phyloP scores from a whole-genome alignment of 371 early-diverging fungal genomes.

The Mucor ambiguus region DNA sequence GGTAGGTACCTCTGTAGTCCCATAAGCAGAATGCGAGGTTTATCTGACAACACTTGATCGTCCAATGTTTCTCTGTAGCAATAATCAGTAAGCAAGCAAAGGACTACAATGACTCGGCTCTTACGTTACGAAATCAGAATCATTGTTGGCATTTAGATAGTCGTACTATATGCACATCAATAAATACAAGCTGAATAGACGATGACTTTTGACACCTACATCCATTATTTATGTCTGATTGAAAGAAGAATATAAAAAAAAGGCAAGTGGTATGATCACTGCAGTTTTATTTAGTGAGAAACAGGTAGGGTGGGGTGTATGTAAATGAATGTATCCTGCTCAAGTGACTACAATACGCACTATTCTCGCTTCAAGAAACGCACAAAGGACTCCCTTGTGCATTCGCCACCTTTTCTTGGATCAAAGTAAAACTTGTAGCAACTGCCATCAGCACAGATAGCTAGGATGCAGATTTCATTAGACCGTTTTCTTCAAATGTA shows the following conservation, averaged over 20 bases:
- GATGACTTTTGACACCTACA: background rate
- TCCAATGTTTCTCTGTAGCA: conserved; percentile 38
- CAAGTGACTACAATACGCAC: background rate
- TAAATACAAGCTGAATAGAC: background rate
- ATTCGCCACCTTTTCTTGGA: conserved; percentile 80
- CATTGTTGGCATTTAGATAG: conserved; percentile 16
- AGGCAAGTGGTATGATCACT: background rate
- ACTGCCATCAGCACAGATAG: conserved; percentile 86
- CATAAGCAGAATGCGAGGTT: conserved; percentile 70
- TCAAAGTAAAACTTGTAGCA: conserved; percentile 86
- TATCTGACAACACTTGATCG: conserved; percentile 39
- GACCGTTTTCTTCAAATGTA: background rate
- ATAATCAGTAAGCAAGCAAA: background rate
- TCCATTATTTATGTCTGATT: background rate
- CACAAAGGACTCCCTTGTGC: conserved; percentile 65
- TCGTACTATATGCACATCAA: background rate
- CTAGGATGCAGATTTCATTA: conserved; percentile 26
- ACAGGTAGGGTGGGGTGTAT: background rate
- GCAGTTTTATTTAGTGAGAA: background rate
- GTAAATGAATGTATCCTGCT: background rate
- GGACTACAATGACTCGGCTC: background rate
- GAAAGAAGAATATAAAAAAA: background rate
- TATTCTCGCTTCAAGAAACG: conserved; percentile 52
- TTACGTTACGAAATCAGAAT: conserved; percentile 32
- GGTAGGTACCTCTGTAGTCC: conserved; percentile 61